Evolutionary conservation across 2,329 filamentous ascomycete genomes (phyloP), one percentile per base, ranked within the genome.

Genomic region (Tolypocladium inflatum): DNA sequence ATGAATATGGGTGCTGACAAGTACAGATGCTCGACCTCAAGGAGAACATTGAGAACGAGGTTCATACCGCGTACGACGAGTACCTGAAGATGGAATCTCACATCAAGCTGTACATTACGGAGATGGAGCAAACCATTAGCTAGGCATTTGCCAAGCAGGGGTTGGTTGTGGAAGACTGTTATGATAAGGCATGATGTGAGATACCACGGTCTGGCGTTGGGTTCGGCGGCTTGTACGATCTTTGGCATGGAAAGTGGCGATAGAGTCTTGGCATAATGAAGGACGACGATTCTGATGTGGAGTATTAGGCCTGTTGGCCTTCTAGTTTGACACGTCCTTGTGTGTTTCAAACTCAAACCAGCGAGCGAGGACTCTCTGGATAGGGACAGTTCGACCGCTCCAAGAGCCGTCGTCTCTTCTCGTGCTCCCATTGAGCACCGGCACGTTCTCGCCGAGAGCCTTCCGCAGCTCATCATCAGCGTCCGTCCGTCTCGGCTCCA

Each of bases 31-130:
- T 89, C 54, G 94, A 99, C 73, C 81, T 99, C 65, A 97, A 97
- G 70, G 94, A 97, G 71, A 95, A 94, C 67, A 96, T 99, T 62
- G 93, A 97, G 70, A 92, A 88, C 61, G 94, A 99, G 74, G 88
- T 97, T 10, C 90, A 94, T 69, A 85, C 84, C 58, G 91, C 94
- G 1, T 86, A 96, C 66, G 92, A 96, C 64, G 91, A 97, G 77
- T 99, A 96, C 74, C 82, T 96, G 70, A 97, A 97, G 84, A 88
- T 99, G 85, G 93, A 97, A 73, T 88, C 91, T 42, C 94, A 99
- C 70, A 95, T 99, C 72, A 93, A 92, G 74, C 80, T 97, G 62
- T 99, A 99, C 78, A 96, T 99, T 69, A 96, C 90, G 5, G 94
- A 99, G 80, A 97, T 99, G 92, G 94, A 97, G 75, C 92, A 97